Evolutionary conservation across 2,329 filamentous ascomycete species (phyloP), one percentile per base, ranked within the genome.

Genomic region (Boeremia lycopersici): DNA sequence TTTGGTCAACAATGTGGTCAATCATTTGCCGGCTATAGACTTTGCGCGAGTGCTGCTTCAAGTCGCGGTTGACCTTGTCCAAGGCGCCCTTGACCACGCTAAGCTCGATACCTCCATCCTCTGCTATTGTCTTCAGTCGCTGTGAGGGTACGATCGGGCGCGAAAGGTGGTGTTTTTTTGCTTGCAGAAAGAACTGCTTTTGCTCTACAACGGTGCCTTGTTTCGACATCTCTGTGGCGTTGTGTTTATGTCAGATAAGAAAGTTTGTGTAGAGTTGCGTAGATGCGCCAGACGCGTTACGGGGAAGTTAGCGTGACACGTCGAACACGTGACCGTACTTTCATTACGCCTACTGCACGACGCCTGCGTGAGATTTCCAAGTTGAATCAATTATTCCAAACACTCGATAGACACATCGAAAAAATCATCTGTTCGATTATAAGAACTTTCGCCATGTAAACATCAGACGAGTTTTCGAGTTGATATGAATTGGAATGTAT

Each of bases 1-100:
- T 85, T 76, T 91, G 88, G 76, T 90, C 87, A 2, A 88, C 87
- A 15, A 91, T 82, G 64, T 89, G 86, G 31, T 88, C 82, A 46
- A 82, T 85, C n/a, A 88, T 86, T 63, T 89, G 86, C 0, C 86
- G 82, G 13, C 86, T 82, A 70, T 90, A 90, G 5, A 86, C 85
- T 50, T 86, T 82, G 31, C 83, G 84, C 28, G 82, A 82, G 70
- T 91, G 89, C 62, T 88, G 85, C 60, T 83, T 82, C 12, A 90
- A 75, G 13, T 80, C 75, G 56, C 86, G 82, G 68, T 89, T 89
- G 11, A 89, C 82, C 82, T 83, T 83, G 51, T 79, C 74, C 45
- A 84, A 56, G 26, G 78, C 79, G 67, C 82, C 80, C 41, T 78
- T 77, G 51, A 84, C 73, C 13, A 77, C 75, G 59, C 79, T 80